These are phyloP conservation scores for Fusarium poae DNA, from an alignment of 2,329 filamentous ascomycete species.

Conservation along the genomic window DNA sequence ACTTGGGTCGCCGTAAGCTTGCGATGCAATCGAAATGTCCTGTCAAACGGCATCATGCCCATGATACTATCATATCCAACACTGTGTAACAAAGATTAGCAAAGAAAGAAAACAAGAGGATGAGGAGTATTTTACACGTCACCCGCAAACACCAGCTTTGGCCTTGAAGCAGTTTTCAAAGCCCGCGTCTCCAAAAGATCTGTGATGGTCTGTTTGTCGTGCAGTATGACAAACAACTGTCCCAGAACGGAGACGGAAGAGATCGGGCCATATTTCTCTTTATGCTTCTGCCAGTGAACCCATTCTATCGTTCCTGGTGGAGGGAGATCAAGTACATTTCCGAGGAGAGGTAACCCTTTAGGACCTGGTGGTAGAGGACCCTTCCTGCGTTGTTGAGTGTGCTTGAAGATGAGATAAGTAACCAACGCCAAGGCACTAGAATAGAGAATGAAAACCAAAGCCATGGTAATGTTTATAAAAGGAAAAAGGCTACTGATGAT, in stretches of 20 bases:
- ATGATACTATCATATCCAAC: conserved; percentile 21
- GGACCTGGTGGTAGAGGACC: conserved; percentile 60
- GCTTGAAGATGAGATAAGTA: background rate
- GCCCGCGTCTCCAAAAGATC: conserved; percentile 32
- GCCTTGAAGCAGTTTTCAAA: conserved; percentile 19
- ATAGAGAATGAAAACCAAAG: background rate
- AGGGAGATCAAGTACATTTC: conserved; percentile 63
- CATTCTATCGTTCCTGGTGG: conserved; percentile 51
- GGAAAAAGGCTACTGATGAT: background rate
- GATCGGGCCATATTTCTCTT: conserved; percentile 53
- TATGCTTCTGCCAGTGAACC: conserved; percentile 56
- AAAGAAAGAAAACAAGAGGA: background rate
- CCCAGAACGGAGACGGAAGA: conserved; percentile 57
- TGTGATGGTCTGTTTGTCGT: conserved; percentile 52
- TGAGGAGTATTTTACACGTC: background rate
- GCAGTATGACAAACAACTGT: conserved; percentile 55
- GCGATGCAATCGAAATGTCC: conserved; percentile 16
- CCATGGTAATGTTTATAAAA: background rate
- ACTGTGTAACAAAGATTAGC: background rate
- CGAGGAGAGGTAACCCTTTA: conserved; percentile 60
- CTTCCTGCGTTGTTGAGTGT: background rate
- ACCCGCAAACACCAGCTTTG: conserved; percentile 10
- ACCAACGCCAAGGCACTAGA: background rate
- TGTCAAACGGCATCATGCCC: conserved; percentile 28
- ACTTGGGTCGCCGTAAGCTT: conserved; percentile 29